A percentile compares a stretch with the other conserved stretches of the same genome.
Conservation (phyloP, 345 rosid genomes). For the Brassica nigra region DNA sequence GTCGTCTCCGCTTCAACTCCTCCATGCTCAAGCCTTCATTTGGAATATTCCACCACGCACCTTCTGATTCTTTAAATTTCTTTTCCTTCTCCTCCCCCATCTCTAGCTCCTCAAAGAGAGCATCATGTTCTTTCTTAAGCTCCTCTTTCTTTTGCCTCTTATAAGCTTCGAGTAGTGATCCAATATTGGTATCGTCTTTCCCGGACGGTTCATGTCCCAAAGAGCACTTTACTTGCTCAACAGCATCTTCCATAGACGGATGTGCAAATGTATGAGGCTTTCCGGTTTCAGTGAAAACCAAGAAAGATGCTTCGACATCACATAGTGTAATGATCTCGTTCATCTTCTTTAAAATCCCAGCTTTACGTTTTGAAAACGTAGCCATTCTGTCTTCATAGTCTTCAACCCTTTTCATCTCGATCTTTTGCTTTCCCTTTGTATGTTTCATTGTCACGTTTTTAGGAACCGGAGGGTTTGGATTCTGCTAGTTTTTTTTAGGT, state of each 20-base stretch:
- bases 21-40: not conserved
- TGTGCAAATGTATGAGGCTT: constrained; percentile 42
- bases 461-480: not conserved
- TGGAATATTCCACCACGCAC: constrained; percentile 13
- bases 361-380: constrained; percentile 48
- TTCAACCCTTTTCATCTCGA: constrained; percentile 38
- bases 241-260: constrained; percentile 41
- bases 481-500: not conserved
- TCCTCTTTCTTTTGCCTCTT: constrained; percentile 23
- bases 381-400: constrained; percentile 31
- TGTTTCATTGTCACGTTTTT: constrained; percentile 9
- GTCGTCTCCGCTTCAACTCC: not conserved
- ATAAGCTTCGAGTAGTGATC: constrained; percentile 42
- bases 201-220: not conserved
- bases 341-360: constrained; percentile 48
- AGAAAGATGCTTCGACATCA: constrained; percentile 34
- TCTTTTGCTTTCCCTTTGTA: constrained; percentile 38
- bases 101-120: constrained; percentile 8
- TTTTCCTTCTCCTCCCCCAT: constrained; percentile 19
- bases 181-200: not conserved
- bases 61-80: not conserved
- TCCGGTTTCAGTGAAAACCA: constrained; percentile 44
- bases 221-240: constrained; percentile 10
- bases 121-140: constrained; percentile 8
- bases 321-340: constrained; percentile 43